These are phyloP conservation scores for Blastobotrys terrestris DNA, from an alignment of 805 yeast genomes.

Conservation along the genomic window DNA sequence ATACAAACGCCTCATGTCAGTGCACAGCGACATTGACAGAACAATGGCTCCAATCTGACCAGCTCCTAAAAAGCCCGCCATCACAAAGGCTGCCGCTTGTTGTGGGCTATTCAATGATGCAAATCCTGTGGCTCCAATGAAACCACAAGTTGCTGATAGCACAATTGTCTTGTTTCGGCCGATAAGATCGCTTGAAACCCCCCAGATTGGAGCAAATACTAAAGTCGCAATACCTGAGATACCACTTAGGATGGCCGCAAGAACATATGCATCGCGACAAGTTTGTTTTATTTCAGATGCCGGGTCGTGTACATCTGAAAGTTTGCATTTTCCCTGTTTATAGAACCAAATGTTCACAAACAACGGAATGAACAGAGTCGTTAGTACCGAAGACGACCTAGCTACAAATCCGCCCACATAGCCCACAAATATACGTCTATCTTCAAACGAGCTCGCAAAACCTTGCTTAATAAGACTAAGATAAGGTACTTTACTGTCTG, in stretches of 20 bases:
- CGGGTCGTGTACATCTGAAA: constrained; percentile 3
- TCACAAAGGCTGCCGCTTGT: constrained; percentile 30
- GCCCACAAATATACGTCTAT: constrained; percentile 46
- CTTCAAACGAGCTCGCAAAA: constrained; percentile 39
- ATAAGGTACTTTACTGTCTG: constrained; percentile 26
- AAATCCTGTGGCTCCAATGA: constrained; percentile 38
- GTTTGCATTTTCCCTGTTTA: constrained; percentile 44
- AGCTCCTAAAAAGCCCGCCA: constrained; percentile 46
- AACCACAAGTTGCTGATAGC: constrained; percentile 39
- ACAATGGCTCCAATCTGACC: constrained; percentile 59
- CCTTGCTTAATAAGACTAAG: constrained; percentile 42
- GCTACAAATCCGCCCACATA: constrained; percentile 59
- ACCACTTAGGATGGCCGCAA: constrained; percentile 65
- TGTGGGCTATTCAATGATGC: constrained; percentile 32
- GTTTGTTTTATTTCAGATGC: constrained; percentile 30
- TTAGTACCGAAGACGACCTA: constrained; percentile 53
- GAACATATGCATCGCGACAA: constrained; percentile 55
- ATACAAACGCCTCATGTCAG: constrained; percentile 38
- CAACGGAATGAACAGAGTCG: constrained; percentile 57
- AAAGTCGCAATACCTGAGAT: constrained; percentile 54
- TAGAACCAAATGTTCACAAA: constrained; percentile 52
- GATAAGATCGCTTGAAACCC: constrained; percentile 44
- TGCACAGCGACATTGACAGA: constrained; percentile 56
- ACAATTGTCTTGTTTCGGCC: constrained; percentile 20
- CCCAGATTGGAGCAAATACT: constrained; percentile 59